Evolutionary conservation across 2,329 filamentous ascomycete genomes (phyloP).

Genomic region (Aotearoamyces nothofagi): DNA sequence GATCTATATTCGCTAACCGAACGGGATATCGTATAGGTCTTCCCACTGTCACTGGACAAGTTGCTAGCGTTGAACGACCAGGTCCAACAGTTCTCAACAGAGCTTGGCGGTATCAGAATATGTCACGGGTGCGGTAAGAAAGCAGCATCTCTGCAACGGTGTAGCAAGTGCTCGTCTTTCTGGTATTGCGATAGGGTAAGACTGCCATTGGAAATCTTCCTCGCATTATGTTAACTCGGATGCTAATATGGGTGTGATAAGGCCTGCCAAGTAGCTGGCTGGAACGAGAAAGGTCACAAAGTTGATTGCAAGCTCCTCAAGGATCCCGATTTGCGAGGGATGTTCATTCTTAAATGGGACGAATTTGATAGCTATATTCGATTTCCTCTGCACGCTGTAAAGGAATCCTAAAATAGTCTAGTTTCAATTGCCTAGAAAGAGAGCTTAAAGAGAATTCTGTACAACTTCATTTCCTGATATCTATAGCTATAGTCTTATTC

Average conservation of each 20-base stretch:
- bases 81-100: constrained; percentile 11
- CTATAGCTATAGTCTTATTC: neutral
- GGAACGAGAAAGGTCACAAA: constrained; percentile 17
- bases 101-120: constrained; percentile 9
- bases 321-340: constrained; percentile 14
- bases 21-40: constrained; percentile 7
- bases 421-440: neutral
- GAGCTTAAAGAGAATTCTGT: neutral
- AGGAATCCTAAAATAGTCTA: neutral
- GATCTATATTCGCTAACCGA: constrained; percentile 1
- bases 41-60: constrained; percentile 8
- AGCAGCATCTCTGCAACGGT: constrained; percentile 8
- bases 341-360: constrained; percentile 15
- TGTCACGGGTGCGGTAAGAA: constrained; percentile 11
- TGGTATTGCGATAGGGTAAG: constrained; percentile 16
- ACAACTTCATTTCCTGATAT: neutral
- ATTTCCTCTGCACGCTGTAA: constrained; percentile 10
- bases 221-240: constrained; percentile 1
- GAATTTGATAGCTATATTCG: constrained; percentile 11
- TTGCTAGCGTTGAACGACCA: constrained; percentile 9
- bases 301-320: constrained; percentile 15
- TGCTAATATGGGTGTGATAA: constrained; percentile 8
- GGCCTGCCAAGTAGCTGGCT: constrained; percentile 13
- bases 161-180: constrained; percentile 11
- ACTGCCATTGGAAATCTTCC: neutral